phyloP scores from a whole-genome alignment of 2,329 filamentous ascomycete species.

The Pseudogymnoascus sp. region DNA sequence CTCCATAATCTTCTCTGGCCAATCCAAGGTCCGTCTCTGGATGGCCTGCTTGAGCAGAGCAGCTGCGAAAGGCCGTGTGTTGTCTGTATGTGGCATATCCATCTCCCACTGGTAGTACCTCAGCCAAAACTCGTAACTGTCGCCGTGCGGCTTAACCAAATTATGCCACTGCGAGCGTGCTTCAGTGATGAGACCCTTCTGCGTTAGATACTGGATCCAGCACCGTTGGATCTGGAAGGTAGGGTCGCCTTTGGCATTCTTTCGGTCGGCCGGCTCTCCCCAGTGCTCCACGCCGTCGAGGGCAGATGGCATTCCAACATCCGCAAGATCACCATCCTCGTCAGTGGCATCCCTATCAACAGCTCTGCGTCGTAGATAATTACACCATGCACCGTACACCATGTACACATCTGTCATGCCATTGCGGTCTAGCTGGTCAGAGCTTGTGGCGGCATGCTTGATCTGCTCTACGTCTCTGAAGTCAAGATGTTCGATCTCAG shows the following conservation, averaged over 20 bases:
- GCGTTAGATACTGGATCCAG: slow-evolving; percentile 83
- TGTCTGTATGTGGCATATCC: slow-evolving; percentile 27
- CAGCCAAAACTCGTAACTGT: slow-evolving; percentile 90
- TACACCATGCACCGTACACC: slow-evolving; percentile 91
- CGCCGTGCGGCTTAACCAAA: slow-evolving; percentile 59
- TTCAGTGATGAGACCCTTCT: slow-evolving; percentile 69
- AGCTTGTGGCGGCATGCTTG: slow-evolving; percentile 86
- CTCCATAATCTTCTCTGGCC: slow-evolving; percentile 69
- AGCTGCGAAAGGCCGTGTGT: slow-evolving; percentile 59
- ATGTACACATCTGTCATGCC: slow-evolving; percentile 85
- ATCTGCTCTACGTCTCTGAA: slow-evolving; percentile 81
- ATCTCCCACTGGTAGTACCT: slow-evolving; percentile 92
- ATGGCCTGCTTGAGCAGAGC: slow-evolving; percentile 68
- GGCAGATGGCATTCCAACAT: slow-evolving; percentile 79
- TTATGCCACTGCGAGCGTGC: slow-evolving; percentile 73
- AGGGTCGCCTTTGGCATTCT: slow-evolving; percentile 76
- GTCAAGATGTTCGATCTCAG: slow-evolving; percentile 68
- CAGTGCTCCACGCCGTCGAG: slow-evolving; percentile 76
- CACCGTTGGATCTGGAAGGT: slow-evolving; percentile 85
- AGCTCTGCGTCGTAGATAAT: slow-evolving; percentile 80
- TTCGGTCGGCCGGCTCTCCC: slow-evolving; percentile 52
- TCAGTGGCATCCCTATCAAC: slow-evolving; percentile 68
- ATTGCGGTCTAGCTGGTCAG: slow-evolving; percentile 74
- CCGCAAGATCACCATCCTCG: slow-evolving; percentile 81
- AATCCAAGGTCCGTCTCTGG: slow-evolving; percentile 57